A percentile compares a stretch with the other conserved stretches of the same genome.
These are phyloP conservation scores for Exidia glandulosa DNA, from an alignment of 768 basidiomycete species.

Conservation along the genomic window DNA sequence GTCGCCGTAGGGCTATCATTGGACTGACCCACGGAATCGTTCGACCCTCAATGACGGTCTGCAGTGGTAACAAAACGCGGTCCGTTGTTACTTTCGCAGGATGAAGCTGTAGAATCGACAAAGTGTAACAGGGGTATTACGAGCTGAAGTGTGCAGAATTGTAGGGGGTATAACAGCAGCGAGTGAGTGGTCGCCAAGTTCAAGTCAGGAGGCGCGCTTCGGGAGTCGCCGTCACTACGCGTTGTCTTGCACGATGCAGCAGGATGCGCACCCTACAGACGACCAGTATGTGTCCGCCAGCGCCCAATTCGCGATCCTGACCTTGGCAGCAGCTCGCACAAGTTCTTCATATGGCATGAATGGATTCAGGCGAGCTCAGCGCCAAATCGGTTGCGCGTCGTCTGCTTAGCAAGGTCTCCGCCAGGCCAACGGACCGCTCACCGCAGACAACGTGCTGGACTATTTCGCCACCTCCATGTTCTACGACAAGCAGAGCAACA, in stretches of 20 bases:
- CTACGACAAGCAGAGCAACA: conserved; percentile 90
- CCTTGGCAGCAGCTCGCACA: conserved; percentile 23
- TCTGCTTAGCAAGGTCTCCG: not conserved
- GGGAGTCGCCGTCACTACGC: not conserved
- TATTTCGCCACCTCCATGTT: conserved; percentile 89
- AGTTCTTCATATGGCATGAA: conserved; percentile 86
- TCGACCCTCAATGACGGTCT: no score
- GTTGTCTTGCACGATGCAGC: conserved; percentile 30
- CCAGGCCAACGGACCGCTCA: conserved; percentile 69
- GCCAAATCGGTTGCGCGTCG: not conserved
- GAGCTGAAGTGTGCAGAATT: no score
- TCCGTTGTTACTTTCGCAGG: no score
- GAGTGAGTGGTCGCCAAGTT: no score
- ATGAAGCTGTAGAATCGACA: no score
- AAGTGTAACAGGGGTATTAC: no score
- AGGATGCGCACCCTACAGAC: conserved; percentile 67
- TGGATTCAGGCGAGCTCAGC: conserved; percentile 59
- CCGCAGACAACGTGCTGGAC: conserved; percentile 70
- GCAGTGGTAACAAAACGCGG: no score
- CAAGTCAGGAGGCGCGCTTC: not conserved
- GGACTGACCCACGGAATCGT: no score
- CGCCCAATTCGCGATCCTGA: not conserved
- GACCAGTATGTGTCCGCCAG: conserved; percentile 40
- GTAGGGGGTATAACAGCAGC: no score
- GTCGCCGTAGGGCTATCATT: no score